Conservation (phyloP, 768 basidiomycete genomes). For the Lentinus tigrinus region DNA sequence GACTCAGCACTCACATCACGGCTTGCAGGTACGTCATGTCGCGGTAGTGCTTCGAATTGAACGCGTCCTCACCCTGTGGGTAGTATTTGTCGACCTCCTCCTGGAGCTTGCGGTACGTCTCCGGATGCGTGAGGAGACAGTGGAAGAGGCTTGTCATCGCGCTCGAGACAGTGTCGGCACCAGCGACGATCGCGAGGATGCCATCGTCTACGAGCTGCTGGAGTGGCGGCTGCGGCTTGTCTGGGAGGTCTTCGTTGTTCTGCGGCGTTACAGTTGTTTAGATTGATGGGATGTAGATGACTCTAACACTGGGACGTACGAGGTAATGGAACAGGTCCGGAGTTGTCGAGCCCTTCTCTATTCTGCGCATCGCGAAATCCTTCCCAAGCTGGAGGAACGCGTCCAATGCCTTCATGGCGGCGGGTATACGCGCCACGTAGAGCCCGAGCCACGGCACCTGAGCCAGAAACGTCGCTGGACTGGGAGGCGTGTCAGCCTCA, state of each 20-base stretch:
- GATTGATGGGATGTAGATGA: neutral
- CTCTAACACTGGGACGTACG: conserved; percentile 28
- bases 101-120: conserved; percentile 14
- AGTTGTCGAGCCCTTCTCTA: conserved; percentile 17
- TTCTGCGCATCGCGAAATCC: conserved; percentile 11
- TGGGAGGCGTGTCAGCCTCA: neutral
- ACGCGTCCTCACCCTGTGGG: conserved; percentile 17
- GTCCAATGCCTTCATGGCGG: neutral
- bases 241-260: conserved; percentile 16
- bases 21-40: conserved; percentile 35
- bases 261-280: conserved; percentile 36
- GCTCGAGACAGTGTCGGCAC: conserved; percentile 29
- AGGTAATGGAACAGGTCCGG: conserved; percentile 44
- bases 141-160: conserved; percentile 25
- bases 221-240: conserved; percentile 3
- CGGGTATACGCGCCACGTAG: neutral
- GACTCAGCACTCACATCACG: conserved; percentile 26
- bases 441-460: conserved; percentile 11
- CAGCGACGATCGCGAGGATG: conserved; percentile 26
- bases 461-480: neutral
- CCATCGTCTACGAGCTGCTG: conserved; percentile 14
- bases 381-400: conserved; percentile 7
- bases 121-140: conserved; percentile 20
- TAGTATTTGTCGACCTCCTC: conserved; percentile 26
- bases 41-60: conserved; percentile 17